Percentiles rank a stretch among this genome's conserved stretches.
Conservation (phyloP, 306 rosid species). For the Oemleria cerasiformis region DNA sequence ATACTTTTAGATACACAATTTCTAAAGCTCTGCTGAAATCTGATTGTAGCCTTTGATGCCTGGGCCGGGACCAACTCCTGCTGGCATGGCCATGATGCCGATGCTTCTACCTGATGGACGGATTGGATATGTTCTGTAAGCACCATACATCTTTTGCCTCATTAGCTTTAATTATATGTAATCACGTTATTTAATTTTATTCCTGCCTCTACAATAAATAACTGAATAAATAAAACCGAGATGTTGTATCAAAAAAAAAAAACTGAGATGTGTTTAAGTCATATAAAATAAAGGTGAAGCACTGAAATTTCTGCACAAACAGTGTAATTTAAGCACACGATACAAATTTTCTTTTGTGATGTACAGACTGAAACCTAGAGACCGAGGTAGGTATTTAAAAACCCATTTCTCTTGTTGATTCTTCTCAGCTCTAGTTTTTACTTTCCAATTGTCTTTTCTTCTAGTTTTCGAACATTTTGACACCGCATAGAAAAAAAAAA, state of each 20-base stretch:
- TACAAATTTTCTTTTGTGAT: neutral
- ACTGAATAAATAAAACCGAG: too few species aligned
- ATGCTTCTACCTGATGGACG: conserved; percentile 95
- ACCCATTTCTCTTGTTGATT: neutral
- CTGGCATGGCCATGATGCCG: conserved; percentile 97
- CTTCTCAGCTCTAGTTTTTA: neutral
- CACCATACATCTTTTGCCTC: conserved; percentile 12
- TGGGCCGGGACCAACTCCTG: conserved; percentile 76
- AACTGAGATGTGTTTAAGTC: too few species aligned
- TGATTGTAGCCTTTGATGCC: conserved; percentile 71
- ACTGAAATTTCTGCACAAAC: neutral
- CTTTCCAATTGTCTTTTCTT: neutral
- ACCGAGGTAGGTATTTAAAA: neutral
- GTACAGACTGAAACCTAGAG: neutral
- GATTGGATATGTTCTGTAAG: conserved; percentile 95
- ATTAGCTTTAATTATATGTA: neutral
- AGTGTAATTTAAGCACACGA: neutral
- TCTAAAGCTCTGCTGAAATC: conserved; percentile 18
- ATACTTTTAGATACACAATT: neutral
- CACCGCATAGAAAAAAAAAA: too few species aligned
- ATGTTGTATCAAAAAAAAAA: too few species aligned
- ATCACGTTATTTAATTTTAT: conserved; percentile 5
- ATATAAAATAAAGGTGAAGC: neutral
- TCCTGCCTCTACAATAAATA: neutral
- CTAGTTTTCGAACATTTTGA: too few species aligned